Conservation (phyloP, 176 grass and related monocot species). For the Rhipidocladum racemiflorum region DNA sequence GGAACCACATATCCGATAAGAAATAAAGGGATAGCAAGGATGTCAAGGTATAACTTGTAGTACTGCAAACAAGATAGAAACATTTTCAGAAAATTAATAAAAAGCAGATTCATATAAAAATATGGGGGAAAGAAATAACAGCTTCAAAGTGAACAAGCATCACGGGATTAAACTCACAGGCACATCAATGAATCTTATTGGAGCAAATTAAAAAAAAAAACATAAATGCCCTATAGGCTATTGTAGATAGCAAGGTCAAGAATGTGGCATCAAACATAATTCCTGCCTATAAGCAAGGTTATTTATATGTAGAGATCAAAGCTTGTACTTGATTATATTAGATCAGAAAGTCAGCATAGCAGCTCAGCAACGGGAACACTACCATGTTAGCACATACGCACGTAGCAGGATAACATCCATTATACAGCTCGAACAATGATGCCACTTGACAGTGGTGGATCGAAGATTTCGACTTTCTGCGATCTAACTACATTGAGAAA, state of each 20-base stretch:
- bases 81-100: conserved; percentile 24
- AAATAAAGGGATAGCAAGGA: conserved; percentile 76
- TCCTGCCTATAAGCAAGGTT: background rate
- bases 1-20: conserved; percentile 64
- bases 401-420: background rate
- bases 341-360: conserved; percentile 6
- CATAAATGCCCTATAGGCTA: background rate
- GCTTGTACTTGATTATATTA: background rate
- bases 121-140: background rate
- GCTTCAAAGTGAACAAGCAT: background rate
- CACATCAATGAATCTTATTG: conserved; percentile 8
- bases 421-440: conserved; percentile 1
- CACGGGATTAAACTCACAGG: background rate
- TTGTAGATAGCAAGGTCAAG: background rate
- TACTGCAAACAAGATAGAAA: conserved; percentile 58
- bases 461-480: background rate
- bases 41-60: conserved; percentile 81
- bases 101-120: conserved; percentile 17
- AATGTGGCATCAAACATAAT: background rate
- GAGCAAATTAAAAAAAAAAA: background rate
- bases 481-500: background rate
- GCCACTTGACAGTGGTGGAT: background rate
- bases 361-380: background rate
- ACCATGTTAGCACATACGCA: background rate
- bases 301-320: background rate